Conservation (phyloP, 2,329 filamentous ascomycete genomes). For the Monosporascus sp. region DNA sequence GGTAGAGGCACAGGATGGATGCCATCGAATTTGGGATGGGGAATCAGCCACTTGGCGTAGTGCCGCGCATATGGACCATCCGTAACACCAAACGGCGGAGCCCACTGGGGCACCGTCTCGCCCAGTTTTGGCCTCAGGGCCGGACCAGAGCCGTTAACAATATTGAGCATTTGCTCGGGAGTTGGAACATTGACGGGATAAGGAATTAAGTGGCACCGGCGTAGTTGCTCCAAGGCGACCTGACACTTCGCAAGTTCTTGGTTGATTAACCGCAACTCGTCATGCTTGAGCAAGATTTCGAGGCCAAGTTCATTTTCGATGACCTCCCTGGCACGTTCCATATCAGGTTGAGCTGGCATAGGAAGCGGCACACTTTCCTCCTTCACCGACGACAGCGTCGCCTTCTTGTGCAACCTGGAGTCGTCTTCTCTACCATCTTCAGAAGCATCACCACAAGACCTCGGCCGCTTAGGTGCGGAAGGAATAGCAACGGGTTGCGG, state of each 20-base stretch:
- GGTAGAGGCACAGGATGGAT: constrained; percentile 42
- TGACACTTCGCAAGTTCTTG: constrained; percentile 96
- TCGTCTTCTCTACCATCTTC: constrained; percentile 19
- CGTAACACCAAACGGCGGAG: constrained; percentile 82
- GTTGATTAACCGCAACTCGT: constrained; percentile 89
- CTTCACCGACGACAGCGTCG: constrained; percentile 16
- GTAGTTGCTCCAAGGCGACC: constrained; percentile 84
- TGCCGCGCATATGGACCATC: constrained; percentile 92
- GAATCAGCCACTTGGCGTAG: constrained; percentile 92
- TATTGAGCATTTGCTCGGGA: constrained; percentile 61
- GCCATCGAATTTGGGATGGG: constrained; percentile 81
- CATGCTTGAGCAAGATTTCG: constrained; percentile 89
- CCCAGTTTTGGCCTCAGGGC: constrained; percentile 58
- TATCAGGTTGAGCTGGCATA: constrained; percentile 18
- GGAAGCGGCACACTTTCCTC: constrained; percentile 7
- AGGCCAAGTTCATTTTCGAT: constrained; percentile 85
- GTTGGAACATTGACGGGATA: constrained; percentile 70
- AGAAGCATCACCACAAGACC: constrained; percentile 26
- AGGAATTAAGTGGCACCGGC: constrained; percentile 86
- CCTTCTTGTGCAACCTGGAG: constrained; percentile 25
- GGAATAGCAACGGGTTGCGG: constrained; percentile 18
- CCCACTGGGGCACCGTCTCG: constrained; percentile 66
- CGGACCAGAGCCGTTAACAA: constrained; percentile 69
- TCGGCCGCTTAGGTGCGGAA: constrained; percentile 37
- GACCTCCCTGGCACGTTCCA: constrained; percentile 58